Evolutionary conservation across 1,284 basidiomycete species (phyloP).

Genomic region (Trichosporon asahii): DNA sequence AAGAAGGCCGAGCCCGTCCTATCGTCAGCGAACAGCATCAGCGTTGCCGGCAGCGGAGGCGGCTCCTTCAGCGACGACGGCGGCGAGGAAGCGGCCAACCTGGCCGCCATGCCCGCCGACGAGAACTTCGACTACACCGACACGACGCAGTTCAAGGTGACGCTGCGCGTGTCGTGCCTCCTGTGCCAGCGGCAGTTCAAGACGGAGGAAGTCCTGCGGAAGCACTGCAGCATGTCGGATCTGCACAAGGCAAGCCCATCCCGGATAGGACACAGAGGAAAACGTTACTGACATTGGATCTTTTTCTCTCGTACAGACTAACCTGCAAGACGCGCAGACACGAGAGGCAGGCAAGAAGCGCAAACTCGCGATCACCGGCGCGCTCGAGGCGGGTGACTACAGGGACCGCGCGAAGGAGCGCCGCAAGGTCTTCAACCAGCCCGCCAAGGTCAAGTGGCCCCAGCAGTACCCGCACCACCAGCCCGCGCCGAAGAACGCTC

Average conservation of each 20-base stretch:
- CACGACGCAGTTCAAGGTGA: slow-evolving; percentile 42
- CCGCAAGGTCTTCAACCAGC: slow-evolving; percentile 80
- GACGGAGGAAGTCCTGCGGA: slow-evolving; percentile 70
- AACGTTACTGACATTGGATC: not conserved
- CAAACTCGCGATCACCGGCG: slow-evolving; percentile 56
- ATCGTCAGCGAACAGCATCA: slow-evolving; percentile 40
- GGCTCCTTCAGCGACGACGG: not conserved
- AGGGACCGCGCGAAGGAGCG: slow-evolving; percentile 87
- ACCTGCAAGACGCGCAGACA: slow-evolving; percentile 66
- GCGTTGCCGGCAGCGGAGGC: slow-evolving; percentile 15
- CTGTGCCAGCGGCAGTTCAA: slow-evolving; percentile 92
- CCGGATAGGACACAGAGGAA: slow-evolving; percentile 23
- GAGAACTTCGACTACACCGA: slow-evolving; percentile 74
- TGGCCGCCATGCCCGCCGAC: not conserved
- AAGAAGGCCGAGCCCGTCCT: slow-evolving; percentile 32
- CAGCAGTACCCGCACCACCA: slow-evolving; percentile 52
- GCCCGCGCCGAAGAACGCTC: not conserved
- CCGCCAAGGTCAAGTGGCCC: slow-evolving; percentile 62
- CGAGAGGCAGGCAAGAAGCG: slow-evolving; percentile 73
- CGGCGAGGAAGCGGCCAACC: not conserved
- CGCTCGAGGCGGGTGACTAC: slow-evolving; percentile 59
- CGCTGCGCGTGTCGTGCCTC: slow-evolving; percentile 68
- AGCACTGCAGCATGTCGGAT: slow-evolving; percentile 84
- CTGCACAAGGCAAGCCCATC: slow-evolving; percentile 75
- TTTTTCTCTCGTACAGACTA: slow-evolving; percentile 60